These are phyloP conservation scores for Moniliella sp. DNA, from an alignment of 1,284 basidiomycete species.

Conservation along the genomic window DNA sequence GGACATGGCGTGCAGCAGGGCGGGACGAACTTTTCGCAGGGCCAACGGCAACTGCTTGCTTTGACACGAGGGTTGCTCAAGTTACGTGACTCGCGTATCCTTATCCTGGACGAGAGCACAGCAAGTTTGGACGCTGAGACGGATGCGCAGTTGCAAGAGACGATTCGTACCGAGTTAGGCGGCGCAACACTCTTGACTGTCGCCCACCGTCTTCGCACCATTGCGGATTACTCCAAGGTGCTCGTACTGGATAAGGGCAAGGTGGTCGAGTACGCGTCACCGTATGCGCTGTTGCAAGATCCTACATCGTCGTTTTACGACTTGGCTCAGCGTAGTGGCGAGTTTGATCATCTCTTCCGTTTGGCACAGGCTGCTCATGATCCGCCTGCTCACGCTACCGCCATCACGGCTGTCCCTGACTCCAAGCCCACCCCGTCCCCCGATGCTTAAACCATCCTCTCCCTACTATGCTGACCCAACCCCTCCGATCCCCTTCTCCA, in stretches of 20 bases:
- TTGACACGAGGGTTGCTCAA: slow-evolving; percentile 41
- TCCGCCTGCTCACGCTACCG: no score
- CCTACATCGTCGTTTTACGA: slow-evolving; percentile 38
- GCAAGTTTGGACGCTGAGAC: slow-evolving; percentile 35
- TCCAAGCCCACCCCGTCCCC: no score
- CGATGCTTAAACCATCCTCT: no score
- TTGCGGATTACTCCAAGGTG: slow-evolving; percentile 42
- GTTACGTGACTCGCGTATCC: slow-evolving; percentile 38
- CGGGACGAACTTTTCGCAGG: slow-evolving; percentile 38
- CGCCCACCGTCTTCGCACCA: slow-evolving; percentile 48
- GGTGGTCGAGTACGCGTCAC: slow-evolving; percentile 59
- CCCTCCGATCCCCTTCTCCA: no score
- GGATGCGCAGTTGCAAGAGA: slow-evolving; percentile 38
- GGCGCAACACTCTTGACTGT: slow-evolving; percentile 39
- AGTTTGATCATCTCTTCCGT: slow-evolving; percentile 47
- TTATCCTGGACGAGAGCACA: slow-evolving; percentile 42
- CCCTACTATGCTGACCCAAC: no score
- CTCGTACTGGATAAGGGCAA: slow-evolving; percentile 41
- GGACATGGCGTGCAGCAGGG: slow-evolving; percentile 39
- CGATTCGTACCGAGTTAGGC: slow-evolving; percentile 36
- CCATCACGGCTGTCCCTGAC: no score
- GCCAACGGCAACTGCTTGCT: slow-evolving; percentile 41
- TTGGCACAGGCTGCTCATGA: no score
- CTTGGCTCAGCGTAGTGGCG: slow-evolving; percentile 63
- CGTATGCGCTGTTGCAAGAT: slow-evolving; percentile 45